Percentiles rank a stretch among this genome's conserved stretches.
These are phyloP conservation scores for Flaveria bidentis DNA, from an alignment of 129 eudicot genomes.

Conservation along the genomic window DNA sequence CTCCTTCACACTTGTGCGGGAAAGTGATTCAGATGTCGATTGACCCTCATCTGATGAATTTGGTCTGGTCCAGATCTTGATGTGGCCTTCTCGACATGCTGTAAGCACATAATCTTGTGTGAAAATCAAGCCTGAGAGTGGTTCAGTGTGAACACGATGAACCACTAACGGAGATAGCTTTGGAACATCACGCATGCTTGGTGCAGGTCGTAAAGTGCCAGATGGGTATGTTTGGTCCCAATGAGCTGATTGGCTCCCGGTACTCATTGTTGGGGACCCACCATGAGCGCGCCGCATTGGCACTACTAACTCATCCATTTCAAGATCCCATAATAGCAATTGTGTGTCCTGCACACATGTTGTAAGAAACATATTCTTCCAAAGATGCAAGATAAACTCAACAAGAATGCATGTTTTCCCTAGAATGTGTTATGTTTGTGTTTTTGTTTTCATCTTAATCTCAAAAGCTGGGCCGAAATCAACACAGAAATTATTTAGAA, in stretches of 20 bases:
- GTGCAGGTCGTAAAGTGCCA: conserved; percentile 83
- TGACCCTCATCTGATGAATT: conserved; percentile 51
- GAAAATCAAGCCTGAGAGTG: conserved; percentile 78
- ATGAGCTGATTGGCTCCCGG: conserved; percentile 80
- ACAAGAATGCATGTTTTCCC: neutral
- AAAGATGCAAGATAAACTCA: too few relatives aligned
- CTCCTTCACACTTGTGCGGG: conserved; percentile 53
- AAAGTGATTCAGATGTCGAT: conserved; percentile 51
- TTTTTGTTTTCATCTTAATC: neutral
- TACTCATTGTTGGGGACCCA: conserved; percentile 86
- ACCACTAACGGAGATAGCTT: conserved; percentile 87
- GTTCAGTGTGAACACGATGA: conserved; percentile 86
- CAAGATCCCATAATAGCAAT: conserved; percentile 85
- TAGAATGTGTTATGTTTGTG: neutral
- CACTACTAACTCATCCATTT: conserved; percentile 86
- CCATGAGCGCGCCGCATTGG: conserved; percentile 85
- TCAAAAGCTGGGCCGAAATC: neutral
- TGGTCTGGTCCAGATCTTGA: conserved; percentile 89
- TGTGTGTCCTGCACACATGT: conserved; percentile 66
- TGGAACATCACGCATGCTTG: conserved; percentile 87
- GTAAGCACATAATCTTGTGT: conserved; percentile 75
- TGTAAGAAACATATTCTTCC: neutral
- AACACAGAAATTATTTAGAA: neutral
- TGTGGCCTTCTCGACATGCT: conserved; percentile 80
- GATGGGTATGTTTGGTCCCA: conserved; percentile 70